phyloP scores from a whole-genome alignment of 208 protist species.

The Leptomonas pyrrhocoris region DNA sequence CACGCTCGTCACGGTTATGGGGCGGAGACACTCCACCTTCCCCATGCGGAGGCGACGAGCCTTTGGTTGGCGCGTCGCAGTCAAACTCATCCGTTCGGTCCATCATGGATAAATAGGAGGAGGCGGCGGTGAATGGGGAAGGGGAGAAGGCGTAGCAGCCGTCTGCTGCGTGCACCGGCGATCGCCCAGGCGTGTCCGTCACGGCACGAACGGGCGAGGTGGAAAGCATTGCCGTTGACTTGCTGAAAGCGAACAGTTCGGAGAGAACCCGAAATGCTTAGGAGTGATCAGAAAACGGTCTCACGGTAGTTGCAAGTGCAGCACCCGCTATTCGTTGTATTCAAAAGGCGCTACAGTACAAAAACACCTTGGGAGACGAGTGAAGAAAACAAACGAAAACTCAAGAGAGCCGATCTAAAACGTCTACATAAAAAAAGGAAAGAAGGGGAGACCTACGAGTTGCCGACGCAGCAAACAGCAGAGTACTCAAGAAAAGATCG shows the following conservation, averaged over 20 bases:
- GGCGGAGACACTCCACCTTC: background rate
- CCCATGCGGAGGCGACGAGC: background rate
- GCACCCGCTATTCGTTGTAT: no score
- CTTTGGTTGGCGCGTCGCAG: constrained; percentile 23
- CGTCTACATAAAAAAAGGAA: no score
- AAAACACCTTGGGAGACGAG: no score
- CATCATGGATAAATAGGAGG: constrained; percentile 27
- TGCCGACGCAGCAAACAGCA: no score
- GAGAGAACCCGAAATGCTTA: no score
- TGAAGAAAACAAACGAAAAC: no score
- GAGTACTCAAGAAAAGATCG: no score
- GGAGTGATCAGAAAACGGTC: no score
- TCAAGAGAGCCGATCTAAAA: no score
- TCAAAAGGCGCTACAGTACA: no score
- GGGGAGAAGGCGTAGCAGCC: constrained; percentile 37
- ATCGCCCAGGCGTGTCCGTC: constrained; percentile 1
- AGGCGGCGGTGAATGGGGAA: constrained; percentile 16
- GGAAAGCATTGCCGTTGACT: background rate
- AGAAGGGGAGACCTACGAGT: no score
- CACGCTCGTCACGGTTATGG: background rate
- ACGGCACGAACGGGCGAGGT: background rate
- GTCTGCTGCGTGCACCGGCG: background rate
- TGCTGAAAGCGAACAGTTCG: background rate
- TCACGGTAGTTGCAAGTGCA: no score
- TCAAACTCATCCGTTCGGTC: constrained; percentile 24